A percentile compares a stretch with the other conserved stretches of the same genome.
phyloP scores from a whole-genome alignment of 768 basidiomycete genomes.

The Suillus discolor region DNA sequence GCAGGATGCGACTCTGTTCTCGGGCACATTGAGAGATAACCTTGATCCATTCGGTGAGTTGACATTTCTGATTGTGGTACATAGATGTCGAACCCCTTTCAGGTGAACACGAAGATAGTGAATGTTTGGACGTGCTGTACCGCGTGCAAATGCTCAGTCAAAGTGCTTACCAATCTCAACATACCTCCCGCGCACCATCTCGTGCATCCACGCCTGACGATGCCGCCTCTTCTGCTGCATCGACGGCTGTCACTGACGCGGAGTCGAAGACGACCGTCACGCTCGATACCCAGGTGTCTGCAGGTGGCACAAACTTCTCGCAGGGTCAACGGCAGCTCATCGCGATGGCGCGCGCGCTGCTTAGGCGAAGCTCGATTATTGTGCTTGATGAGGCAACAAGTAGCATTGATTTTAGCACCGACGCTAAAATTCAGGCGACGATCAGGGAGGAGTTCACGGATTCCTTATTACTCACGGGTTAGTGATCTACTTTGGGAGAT shows the following conservation, averaged over 20 bases:
- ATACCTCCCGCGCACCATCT: constrained; percentile 52
- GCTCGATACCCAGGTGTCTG: constrained; percentile 78
- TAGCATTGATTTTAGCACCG: constrained; percentile 86
- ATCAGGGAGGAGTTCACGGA: constrained; percentile 84
- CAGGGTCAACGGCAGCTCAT: constrained; percentile 91
- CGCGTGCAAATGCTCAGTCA: constrained; percentile 78
- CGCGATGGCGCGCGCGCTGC: constrained; percentile 80
- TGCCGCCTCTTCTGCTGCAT: constrained; percentile 41
- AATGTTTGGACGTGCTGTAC: constrained; percentile 77
- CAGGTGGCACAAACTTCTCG: constrained; percentile 90
- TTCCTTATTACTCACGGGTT: constrained; percentile 73
- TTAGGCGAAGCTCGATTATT: constrained; percentile 72
- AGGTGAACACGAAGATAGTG: constrained; percentile 79
- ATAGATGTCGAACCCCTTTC: constrained; percentile 5
- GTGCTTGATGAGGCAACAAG: constrained; percentile 85
- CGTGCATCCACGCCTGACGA: constrained; percentile 47
- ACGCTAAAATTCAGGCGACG: constrained; percentile 86
- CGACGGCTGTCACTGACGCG: constrained; percentile 49
- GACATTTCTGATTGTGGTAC: not conserved
- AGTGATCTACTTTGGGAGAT: constrained; percentile 21
- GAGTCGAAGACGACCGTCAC: constrained; percentile 60
- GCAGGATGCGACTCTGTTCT: constrained; percentile 74
- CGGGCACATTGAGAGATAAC: constrained; percentile 76
- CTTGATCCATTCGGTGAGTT: constrained; percentile 67
- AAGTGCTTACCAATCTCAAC: constrained; percentile 48